Base-by-base conservation (phyloP, 345 rosid species). In the Turritis glabra region DNA sequence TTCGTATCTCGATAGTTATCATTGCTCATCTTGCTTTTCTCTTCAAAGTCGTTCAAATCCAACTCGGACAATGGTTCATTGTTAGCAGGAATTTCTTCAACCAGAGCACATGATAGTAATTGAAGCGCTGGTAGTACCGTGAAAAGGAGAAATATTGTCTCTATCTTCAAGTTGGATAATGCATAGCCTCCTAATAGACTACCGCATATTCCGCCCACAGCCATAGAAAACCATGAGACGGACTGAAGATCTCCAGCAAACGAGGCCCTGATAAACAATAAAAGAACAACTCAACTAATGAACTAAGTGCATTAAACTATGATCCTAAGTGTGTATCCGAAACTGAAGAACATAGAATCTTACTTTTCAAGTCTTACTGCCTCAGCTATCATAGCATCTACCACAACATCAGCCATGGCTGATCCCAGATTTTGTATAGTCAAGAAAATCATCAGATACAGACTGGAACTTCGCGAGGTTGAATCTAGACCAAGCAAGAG, bases 241-340 rank as follows among this genome's bases (percentile, higher is more conserved):
- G 98, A 89, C 84, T 95, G 98, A 51, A 95, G 92, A 79, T 95
- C 99, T 78, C 97, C 99, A 73, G 99, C 89, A 84, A 87, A 95
- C 23, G 89, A 80, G 22, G 97, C 82, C 88, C 98, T 92, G 93
- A 54, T 51, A 22, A 73, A 73, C n/a, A 4, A 17, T 30, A 17
- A 62, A 50, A 60, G 0, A 29, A 26, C 3, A 33, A 8, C 48
- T 37, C 65, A 55, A 46, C 8, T 30, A 46, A 26, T 13, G 37
- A 61, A 63, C 35, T 19, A 52, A 58, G 62, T 22, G 21, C 47
- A 40, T 14, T 40, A 8, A 30, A 35, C 17, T 30, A 30, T 40
- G 32, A 56, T 57, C 14, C 33, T 15, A 46, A 35, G 7, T 11
- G 64, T 3, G 8, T 17, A 46, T 40, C 40, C 17, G 2, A 56